These are phyloP conservation scores for Fusarium subtropicale DNA, from an alignment of 2,329 filamentous ascomycete genomes.

Conservation along the genomic window DNA sequence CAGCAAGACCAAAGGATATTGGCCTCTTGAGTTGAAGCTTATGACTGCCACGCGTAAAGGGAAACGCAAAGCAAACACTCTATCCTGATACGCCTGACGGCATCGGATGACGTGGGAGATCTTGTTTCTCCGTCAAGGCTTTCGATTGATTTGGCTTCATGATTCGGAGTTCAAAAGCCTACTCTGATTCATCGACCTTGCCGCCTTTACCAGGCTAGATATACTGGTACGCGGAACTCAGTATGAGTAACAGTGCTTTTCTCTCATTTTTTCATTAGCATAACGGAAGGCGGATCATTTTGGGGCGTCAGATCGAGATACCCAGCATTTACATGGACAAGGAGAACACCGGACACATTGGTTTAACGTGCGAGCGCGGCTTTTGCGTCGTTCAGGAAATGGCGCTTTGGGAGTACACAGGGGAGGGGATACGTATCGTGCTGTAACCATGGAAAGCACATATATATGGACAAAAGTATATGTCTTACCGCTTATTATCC, in stretches of 20 bases:
- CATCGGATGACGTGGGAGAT: background rate
- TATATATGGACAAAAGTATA: conserved; percentile 5
- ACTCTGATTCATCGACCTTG: background rate
- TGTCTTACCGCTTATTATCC: conserved; percentile 14
- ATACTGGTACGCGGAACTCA: conserved; percentile 1
- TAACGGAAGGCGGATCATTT: conserved; percentile 18
- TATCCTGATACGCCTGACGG: conserved; percentile 41
- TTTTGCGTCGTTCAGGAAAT: conserved; percentile 23
- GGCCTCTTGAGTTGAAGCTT: conserved; percentile 71
- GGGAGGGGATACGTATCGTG: conserved; percentile 11
- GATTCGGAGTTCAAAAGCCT: background rate
- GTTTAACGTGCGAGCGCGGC: conserved; percentile 27
- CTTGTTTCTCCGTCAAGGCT: background rate
- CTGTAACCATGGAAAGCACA: conserved; percentile 1
- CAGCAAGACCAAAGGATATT: conserved; percentile 64
- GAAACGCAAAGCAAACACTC: conserved; percentile 52
- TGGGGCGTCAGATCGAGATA: conserved; percentile 41
- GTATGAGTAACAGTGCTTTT: conserved; percentile 2
- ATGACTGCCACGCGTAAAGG: conserved; percentile 68
- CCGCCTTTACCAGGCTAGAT: conserved; percentile 8
- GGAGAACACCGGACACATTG: conserved; percentile 32
- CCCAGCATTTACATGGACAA: conserved; percentile 48
- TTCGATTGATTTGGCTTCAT: background rate
- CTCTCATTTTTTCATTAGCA: conserved; percentile 26
- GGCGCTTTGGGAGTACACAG: conserved; percentile 43